Base-by-base conservation (phyloP, 345 rosid genomes). In the Citrus maxima region DNA sequence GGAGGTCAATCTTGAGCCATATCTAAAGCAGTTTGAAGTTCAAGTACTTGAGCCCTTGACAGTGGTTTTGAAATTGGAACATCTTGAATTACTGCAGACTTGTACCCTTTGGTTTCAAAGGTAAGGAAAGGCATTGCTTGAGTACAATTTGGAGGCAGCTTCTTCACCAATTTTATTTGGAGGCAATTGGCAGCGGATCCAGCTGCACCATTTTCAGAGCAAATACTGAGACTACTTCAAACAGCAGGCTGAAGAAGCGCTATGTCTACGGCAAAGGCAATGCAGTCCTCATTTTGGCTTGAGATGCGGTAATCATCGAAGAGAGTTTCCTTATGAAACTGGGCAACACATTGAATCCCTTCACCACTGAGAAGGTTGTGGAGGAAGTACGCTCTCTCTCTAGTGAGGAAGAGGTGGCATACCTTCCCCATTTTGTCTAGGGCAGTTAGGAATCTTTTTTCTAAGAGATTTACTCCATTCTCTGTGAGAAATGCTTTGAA, bases 31-130 rank as follows among this genome's bases (percentile, higher is more conserved):
- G 93, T 73, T 76, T 94, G 97, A 62, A 96, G 94, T 83, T 94
- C 98, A 25, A 85, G 84, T 37, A 93, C 84, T 71, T 90, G 90
- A 75, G 89, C 90, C 80, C 94, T 84, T 28, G 99, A 93, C 12
- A 94, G 73, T 4, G 99, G 98, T 84, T 93, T 94, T 0, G 97
- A 91, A 70, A 96, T 91, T 0, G 97, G 99, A 21, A 95, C 95
- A 76, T 95, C 99, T 77, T 95, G 99, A 40, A 95, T 89, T 40
- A 95, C 99, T 0, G 99, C 97, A 35, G 98, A 93, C 75, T 89
- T 96, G 67, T 94, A 90, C 19, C 98, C 98, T 40, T 96, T 94
- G 12, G 97, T 96, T 81, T 96, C 99, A 70, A 94, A 96, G 0
- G 98, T 90, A 30, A 95, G 95, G 73, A 90, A 93, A 1, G 34